Conservation (phyloP, 345 rosid genomes). For the Moricandia moricandioides region DNA sequence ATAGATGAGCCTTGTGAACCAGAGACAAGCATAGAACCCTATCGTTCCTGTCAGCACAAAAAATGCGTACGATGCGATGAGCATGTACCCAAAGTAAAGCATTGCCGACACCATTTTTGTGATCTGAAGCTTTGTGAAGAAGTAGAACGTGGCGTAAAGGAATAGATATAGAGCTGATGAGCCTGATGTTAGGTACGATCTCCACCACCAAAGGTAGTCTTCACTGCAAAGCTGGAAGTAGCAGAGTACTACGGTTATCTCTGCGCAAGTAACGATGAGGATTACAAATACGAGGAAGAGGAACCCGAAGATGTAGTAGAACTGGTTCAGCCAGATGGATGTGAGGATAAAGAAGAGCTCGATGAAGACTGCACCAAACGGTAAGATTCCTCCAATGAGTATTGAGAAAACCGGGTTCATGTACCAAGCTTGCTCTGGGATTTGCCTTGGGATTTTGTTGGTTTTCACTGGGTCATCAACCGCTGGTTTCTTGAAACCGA, state of each 20-base stretch:
- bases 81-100: conserved; percentile 79
- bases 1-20: conserved; percentile 85
- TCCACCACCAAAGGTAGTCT: conserved; percentile 93
- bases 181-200: conserved; percentile 80
- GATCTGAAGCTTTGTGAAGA: conserved; percentile 88
- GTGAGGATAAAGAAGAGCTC: conserved; percentile 87
- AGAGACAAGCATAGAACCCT: conserved; percentile 80
- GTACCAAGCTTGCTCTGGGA: conserved; percentile 89
- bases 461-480: conserved; percentile 77
- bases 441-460: conserved; percentile 78
- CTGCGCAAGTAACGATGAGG: conserved; percentile 70
- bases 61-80: conserved; percentile 65
- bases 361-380: conserved; percentile 82
- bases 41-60: conserved; percentile 75
- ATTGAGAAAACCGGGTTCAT: conserved; percentile 80
- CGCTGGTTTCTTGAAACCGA: conserved; percentile 75
- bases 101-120: conserved; percentile 67
- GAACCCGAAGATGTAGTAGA: conserved; percentile 85
- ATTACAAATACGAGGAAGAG: conserved; percentile 69
- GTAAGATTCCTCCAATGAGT: conserved; percentile 75
- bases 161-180: conserved; percentile 74
- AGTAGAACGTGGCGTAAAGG: conserved; percentile 79
- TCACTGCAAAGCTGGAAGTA: conserved; percentile 89
- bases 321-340: conserved; percentile 87
- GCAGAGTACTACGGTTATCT: conserved; percentile 75